phyloP scores from a whole-genome alignment of 345 rosid genomes.

The Heritiera littoralis region DNA sequence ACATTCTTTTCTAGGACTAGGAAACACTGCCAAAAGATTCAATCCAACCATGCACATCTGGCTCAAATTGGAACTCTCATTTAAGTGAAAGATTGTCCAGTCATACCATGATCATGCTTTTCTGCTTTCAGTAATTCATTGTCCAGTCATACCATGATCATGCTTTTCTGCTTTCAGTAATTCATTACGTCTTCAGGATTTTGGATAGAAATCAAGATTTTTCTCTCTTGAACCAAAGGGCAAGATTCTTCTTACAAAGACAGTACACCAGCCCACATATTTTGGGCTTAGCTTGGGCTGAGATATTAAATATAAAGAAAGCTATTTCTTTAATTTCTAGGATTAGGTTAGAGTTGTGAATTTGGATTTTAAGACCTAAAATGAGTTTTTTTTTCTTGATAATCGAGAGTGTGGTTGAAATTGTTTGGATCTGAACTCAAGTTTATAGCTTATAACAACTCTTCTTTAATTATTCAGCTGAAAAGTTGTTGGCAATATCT shows the following conservation, averaged over 20 bases:
- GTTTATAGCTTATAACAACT: no score
- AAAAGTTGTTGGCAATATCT: no score
- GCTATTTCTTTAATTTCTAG: no score
- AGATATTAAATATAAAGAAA: background rate
- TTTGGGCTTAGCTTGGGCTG: background rate
- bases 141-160: no score
- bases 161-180: no score
- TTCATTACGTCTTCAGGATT: background rate
- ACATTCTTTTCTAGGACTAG: constrained; percentile 1
- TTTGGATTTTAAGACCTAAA: background rate
- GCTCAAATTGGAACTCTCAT: background rate
- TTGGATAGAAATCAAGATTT: background rate
- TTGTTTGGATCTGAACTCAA: no score
- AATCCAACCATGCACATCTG: background rate
- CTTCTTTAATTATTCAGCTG: no score
- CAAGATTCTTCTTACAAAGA: background rate
- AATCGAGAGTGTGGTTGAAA: background rate
- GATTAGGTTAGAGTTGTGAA: no score
- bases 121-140: background rate
- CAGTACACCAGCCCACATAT: background rate
- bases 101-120: background rate
- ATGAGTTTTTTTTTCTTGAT: no score
- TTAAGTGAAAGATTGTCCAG: background rate
- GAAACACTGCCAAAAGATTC: background rate
- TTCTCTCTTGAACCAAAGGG: no score